Conservation (phyloP, 1,284 basidiomycete genomes). For the Paramarasmius palmivorus region DNA sequence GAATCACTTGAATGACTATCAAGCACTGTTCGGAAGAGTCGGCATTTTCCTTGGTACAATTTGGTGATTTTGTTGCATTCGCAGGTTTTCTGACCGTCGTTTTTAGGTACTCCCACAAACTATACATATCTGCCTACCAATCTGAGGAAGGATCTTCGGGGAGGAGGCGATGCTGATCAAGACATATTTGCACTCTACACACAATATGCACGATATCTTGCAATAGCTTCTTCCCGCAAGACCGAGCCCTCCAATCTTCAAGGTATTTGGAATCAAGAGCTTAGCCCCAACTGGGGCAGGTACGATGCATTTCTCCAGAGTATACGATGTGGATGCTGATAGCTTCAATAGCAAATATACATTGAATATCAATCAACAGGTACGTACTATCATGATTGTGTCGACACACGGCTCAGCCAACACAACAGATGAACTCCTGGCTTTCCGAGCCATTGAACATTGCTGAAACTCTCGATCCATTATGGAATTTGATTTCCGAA, state of each 20-base stretch:
- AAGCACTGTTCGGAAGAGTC: conserved; percentile 15
- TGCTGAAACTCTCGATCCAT: conserved; percentile 17
- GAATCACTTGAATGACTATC: conserved; percentile 14
- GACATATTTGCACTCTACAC: conserved; percentile 15
- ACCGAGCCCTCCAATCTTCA: conserved; percentile 16
- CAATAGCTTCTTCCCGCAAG: conserved; percentile 15
- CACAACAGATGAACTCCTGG: conserved; percentile 17
- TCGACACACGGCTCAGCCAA: background rate
- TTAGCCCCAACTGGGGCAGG: conserved; percentile 20
- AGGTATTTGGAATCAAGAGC: conserved; percentile 21
- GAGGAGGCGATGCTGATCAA: conserved; percentile 16
- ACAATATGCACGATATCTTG: conserved; percentile 17
- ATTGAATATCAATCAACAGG: conserved; percentile 18
- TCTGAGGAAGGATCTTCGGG: conserved; percentile 10
- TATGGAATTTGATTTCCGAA: conserved; percentile 16
- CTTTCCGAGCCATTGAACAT: conserved; percentile 15
- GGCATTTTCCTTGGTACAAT: conserved; percentile 13
- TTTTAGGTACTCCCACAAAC: conserved; percentile 11
- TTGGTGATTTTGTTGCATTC: background rate
- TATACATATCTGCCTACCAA: conserved; percentile 17
- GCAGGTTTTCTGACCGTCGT: too few species aligned
- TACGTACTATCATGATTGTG: background rate
- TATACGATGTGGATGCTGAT: too few species aligned
- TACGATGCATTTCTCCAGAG: background rate
- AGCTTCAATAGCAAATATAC: conserved; percentile 13